Base-by-base conservation (phyloP, 768 basidiomycete genomes). In the Tylopilus balloui region DNA sequence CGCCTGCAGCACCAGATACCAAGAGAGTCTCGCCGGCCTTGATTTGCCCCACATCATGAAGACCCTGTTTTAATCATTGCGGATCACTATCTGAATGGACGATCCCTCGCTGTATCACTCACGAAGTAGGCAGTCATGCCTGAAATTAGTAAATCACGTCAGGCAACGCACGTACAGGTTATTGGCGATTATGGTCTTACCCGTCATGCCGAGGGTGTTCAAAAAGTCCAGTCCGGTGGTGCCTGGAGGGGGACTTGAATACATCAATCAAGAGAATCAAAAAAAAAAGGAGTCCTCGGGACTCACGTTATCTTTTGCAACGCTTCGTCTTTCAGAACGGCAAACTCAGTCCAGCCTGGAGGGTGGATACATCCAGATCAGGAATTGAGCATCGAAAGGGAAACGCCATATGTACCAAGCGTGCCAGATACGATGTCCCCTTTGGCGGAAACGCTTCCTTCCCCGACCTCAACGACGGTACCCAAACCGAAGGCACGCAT, bases 81-180 rank as follows among this genome's bases (percentile, higher is more conserved):
- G 47, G 34, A 41, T 58, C 31, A 52, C 36, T 27, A 24, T 10
- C 21, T 40, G 41, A 42, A 43, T 38, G 42, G 35, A 45, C 13
- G 29, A 45, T 13, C 19, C 17, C n/a, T 29, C 27, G 21, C 25
- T 13, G 24, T 25, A 31, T 2, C 6, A 61, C 81, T 47, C 60
- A 92, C 92, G 54, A 93, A 90, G 67, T 93, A 96, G 5, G 93
- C 93, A 6, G 93, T 95, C 63, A 92, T 59, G 9, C 89, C 89
- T 87, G 59, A 15, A 23, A n/a, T 28, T 2, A 34, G 50, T 29
- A 37, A n/a, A 34, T 49, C 17, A 21, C 45, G 36, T 44, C 12
- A n/a, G 34, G 34, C 9, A 24, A n/a, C 8, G 23, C 10, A 17
- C 17, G 6, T n/a, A n/a, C n/a, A n/a, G n/a, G n/a, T 39, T 37